Evolutionary conservation across 2,329 filamentous ascomycete genomes (phyloP).

Genomic region (Epichloe elymi): DNA sequence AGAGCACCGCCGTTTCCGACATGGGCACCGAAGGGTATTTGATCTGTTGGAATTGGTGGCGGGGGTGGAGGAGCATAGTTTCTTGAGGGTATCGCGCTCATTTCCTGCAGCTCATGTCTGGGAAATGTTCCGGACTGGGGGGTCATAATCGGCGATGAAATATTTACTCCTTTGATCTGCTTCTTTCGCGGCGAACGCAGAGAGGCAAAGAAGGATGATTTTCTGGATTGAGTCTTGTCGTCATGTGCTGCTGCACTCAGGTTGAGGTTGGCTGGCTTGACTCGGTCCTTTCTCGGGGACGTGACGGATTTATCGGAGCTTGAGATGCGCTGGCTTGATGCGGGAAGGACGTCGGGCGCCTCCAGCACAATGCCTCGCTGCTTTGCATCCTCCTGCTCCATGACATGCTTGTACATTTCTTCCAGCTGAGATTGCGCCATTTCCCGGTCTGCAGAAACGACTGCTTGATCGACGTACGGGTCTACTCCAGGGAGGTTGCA

Average conservation of each 20-base stretch:
- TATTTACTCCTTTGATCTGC: slow-evolving; percentile 38
- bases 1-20: slow-evolving; percentile 13
- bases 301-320: slow-evolving; percentile 15
- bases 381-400: slow-evolving; percentile 72
- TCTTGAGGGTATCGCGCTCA: slow-evolving; percentile 43
- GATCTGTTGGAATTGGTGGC: slow-evolving; percentile 39
- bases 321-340: slow-evolving; percentile 13
- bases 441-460: slow-evolving; percentile 61
- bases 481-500: slow-evolving; percentile 44
- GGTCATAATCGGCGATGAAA: slow-evolving; percentile 56
- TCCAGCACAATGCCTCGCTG: slow-evolving; percentile 39
- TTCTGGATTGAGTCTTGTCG: slow-evolving; percentile 40
- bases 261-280: slow-evolving; percentile 38
- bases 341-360: slow-evolving; percentile 23
- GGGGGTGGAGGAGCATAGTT: slow-evolving; percentile 45
- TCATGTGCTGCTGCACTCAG: slow-evolving; percentile 26
- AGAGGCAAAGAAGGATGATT: slow-evolving; percentile 47
- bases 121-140: slow-evolving; percentile 46
- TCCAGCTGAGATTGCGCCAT: slow-evolving; percentile 76
- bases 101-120: slow-evolving; percentile 39
- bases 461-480: slow-evolving; percentile 59
- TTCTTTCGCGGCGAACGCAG: slow-evolving; percentile 47
- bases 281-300: slow-evolving; percentile 29
- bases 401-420: slow-evolving; percentile 79
- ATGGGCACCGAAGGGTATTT: slow-evolving; percentile 23